These are phyloP conservation scores for Trichosanthes truncata DNA, from an alignment of 306 rosid genomes.

Conservation along the genomic window DNA sequence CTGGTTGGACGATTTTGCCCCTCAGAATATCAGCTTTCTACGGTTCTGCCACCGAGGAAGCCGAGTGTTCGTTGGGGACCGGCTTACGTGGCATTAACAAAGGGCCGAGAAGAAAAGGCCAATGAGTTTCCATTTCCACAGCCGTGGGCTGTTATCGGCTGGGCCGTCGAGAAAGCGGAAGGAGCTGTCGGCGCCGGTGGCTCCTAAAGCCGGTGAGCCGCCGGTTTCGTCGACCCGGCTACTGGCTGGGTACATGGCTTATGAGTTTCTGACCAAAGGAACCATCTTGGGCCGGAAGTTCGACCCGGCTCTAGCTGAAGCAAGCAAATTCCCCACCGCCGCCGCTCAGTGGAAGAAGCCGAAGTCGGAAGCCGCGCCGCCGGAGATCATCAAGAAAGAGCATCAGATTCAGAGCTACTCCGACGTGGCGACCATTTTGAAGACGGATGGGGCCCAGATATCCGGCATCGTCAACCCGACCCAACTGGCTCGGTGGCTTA, in stretches of 20 bases:
- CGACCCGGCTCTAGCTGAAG: conserved; percentile 22
- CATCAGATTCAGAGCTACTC: conserved; percentile 33
- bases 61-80: background rate
- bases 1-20: background rate
- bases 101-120: background rate
- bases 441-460: conserved; percentile 52
- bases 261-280: conserved; percentile 53
- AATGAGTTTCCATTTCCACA: conserved; percentile 1
- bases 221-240: conserved; percentile 28
- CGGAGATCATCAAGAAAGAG: conserved; percentile 20
- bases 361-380: conserved; percentile 18
- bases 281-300: conserved; percentile 48
- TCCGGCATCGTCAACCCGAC: conserved; percentile 62
- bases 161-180: conserved; percentile 8
- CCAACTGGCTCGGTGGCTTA: conserved; percentile 58
- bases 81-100: background rate
- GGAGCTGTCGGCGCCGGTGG: conserved; percentile 9
- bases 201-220: conserved; percentile 14
- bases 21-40: background rate
- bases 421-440: conserved; percentile 49
- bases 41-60: background rate
- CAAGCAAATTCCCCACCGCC: background rate
- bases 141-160: conserved; percentile 9
- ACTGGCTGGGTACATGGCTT: conserved; percentile 71
- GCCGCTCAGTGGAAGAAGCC: conserved; percentile 10